Evolutionary conservation across 2,329 filamentous ascomycete genomes (phyloP).

Genomic region (Ophiostoma sp.): DNA sequence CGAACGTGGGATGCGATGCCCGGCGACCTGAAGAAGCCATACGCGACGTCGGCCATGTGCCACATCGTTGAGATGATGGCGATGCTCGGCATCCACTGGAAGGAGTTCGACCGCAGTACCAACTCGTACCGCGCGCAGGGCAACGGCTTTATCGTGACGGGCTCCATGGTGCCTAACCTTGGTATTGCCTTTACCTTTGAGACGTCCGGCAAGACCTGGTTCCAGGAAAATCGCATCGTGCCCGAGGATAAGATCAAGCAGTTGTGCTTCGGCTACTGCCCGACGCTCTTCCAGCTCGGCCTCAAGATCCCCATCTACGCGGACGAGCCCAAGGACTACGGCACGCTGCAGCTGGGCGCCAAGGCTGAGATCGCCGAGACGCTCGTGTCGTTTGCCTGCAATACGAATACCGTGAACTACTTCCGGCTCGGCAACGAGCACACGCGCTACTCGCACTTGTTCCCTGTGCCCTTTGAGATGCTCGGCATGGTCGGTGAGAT

Average conservation of each 20-base stretch:
- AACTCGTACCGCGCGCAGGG: slow-evolving; percentile 51
- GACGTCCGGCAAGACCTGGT: slow-evolving; percentile 44
- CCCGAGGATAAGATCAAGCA: slow-evolving; percentile 50
- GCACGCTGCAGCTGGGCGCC: slow-evolving; percentile 45
- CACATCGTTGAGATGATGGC: slow-evolving; percentile 50
- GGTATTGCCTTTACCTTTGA: slow-evolving; percentile 52
- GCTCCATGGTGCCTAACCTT: slow-evolving; percentile 43
- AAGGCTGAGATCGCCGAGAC: slow-evolving; percentile 46
- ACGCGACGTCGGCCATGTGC: slow-evolving; percentile 50
- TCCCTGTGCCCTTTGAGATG: slow-evolving; percentile 53
- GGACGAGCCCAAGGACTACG: slow-evolving; percentile 41
- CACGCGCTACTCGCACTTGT: slow-evolving; percentile 43
- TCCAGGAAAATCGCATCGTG: slow-evolving; percentile 47
- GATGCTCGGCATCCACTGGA: slow-evolving; percentile 53
- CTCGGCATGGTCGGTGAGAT: slow-evolving; percentile 51
- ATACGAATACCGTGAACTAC: slow-evolving; percentile 46
- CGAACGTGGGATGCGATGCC: slow-evolving; percentile 51
- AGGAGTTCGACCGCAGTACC: slow-evolving; percentile 49
- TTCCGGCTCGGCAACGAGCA: slow-evolving; percentile 35
- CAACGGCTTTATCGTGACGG: slow-evolving; percentile 41
- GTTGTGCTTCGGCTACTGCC: slow-evolving; percentile 51
- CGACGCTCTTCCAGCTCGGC: slow-evolving; percentile 45
- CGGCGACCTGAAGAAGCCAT: slow-evolving; percentile 42
- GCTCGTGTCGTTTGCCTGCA: slow-evolving; percentile 50
- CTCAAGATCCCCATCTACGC: slow-evolving; percentile 31